phyloP scores from a whole-genome alignment of 2,329 filamentous ascomycete species.

The Apiospora kogelbergensis region DNA sequence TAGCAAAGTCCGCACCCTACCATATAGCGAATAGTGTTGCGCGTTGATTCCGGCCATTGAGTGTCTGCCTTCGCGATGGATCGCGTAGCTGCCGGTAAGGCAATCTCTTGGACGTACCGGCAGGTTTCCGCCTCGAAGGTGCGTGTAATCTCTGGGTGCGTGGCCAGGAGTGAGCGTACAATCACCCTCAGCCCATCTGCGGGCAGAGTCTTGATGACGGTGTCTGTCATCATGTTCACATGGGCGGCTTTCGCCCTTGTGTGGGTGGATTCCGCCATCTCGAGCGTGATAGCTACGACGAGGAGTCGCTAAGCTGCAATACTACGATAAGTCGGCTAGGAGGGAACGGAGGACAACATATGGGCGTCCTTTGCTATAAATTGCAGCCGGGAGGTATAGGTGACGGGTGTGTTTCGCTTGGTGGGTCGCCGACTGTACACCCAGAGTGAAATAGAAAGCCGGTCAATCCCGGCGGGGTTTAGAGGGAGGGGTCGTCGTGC shows the following conservation, averaged over 20 bases:
- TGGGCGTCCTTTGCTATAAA: neutral
- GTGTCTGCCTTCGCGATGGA: neutral
- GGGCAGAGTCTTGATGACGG: conserved; percentile 42
- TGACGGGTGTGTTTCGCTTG: no score
- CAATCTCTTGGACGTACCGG: conserved; percentile 25
- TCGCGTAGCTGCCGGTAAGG: conserved; percentile 5
- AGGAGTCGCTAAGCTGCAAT: neutral
- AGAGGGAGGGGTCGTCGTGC: neutral
- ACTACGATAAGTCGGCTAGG: no score
- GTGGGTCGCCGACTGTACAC: neutral
- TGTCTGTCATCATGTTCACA: conserved; percentile 48
- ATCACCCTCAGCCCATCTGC: conserved; percentile 39
- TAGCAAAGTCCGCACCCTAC: conserved; percentile 24
- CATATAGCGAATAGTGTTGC: conserved; percentile 25
- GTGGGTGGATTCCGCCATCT: neutral
- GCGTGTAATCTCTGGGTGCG: conserved; percentile 30
- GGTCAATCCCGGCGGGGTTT: neutral
- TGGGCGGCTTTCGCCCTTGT: conserved; percentile 32
- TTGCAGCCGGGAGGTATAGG: neutral
- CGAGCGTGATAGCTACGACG: neutral
- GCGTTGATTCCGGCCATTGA: conserved; percentile 7
- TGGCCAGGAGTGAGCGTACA: conserved; percentile 31
- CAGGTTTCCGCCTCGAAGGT: conserved; percentile 32
- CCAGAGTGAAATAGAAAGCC: neutral
- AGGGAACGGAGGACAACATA: no score